Conservation (phyloP, 2,329 filamentous ascomycete genomes). For the Onygenales sp. region DNA sequence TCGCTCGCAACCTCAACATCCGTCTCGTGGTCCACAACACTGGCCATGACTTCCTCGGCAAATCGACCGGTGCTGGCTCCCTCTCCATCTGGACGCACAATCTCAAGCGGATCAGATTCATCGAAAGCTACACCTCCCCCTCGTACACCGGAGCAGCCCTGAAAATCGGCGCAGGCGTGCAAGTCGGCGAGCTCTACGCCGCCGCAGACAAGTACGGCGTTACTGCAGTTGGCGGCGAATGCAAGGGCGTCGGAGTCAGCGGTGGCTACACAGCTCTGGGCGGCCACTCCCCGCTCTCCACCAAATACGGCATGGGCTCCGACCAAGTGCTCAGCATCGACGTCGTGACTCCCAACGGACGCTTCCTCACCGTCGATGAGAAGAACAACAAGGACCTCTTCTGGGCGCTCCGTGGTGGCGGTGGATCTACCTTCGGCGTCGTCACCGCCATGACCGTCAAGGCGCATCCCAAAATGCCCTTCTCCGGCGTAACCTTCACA, state of each 20-base stretch:
- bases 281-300: slow-evolving; percentile 46
- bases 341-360: slow-evolving; percentile 39
- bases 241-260: slow-evolving; percentile 42
- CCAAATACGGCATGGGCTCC: slow-evolving; percentile 41
- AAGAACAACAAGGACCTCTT: slow-evolving; percentile 37
- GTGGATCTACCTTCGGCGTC: slow-evolving; percentile 42
- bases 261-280: slow-evolving; percentile 41
- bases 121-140: slow-evolving; percentile 22
- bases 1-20: slow-evolving; percentile 40
- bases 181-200: slow-evolving; percentile 45
- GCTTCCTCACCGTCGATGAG: slow-evolving; percentile 33
- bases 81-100: slow-evolving; percentile 25
- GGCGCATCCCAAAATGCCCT: slow-evolving; percentile 35
- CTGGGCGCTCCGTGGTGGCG: slow-evolving; percentile 41
- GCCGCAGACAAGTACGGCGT: slow-evolving; percentile 39
- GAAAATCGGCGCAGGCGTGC: slow-evolving; percentile 47
- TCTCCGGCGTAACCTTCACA: slow-evolving; percentile 33
- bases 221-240: slow-evolving; percentile 45
- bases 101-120: slow-evolving; percentile 20
- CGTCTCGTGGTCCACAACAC: slow-evolving; percentile 39
- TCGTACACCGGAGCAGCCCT: slow-evolving; percentile 40
- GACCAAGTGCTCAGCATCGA: slow-evolving; percentile 42
- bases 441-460: slow-evolving; percentile 44
- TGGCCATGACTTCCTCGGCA: slow-evolving; percentile 38
- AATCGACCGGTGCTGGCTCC: slow-evolving; percentile 50